Evolutionary conservation across 495 filamentous ascomycete genomes (phyloP).

Genomic region (Diplogelasinospora grovesii): DNA sequence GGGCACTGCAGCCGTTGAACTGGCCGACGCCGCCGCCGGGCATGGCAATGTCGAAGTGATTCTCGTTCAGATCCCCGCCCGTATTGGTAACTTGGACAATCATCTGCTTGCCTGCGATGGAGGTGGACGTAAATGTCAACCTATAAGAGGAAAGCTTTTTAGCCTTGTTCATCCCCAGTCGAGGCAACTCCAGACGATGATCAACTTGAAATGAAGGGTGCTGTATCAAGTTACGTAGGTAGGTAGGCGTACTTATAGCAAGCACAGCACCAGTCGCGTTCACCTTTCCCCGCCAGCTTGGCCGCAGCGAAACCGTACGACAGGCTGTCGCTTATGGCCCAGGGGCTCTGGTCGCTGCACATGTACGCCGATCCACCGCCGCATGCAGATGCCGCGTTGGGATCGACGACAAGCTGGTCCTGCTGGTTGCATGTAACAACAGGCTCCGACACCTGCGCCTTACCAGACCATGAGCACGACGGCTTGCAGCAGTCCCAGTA

Average conservation of each 20-base stretch:
- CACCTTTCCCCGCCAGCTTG: constrained; percentile 32
- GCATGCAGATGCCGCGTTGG: constrained; percentile 24
- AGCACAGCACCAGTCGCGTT: constrained; percentile 48
- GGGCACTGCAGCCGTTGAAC: constrained; percentile 46
- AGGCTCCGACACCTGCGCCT: constrained; percentile 43
- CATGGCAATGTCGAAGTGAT: constrained; percentile 54
- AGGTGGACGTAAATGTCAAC: constrained; percentile 29
- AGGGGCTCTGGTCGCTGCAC: constrained; percentile 48
- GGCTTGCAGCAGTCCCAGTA: constrained; percentile 62
- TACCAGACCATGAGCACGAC: constrained; percentile 50
- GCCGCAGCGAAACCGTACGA: constrained; percentile 56
- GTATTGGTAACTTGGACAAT: constrained; percentile 60
- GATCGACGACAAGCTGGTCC: constrained; percentile 38
- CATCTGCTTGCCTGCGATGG: constrained; percentile 49
- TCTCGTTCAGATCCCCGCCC: constrained; percentile 46
- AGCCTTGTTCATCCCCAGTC: too few species aligned
- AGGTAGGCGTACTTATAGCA: constrained; percentile 52
- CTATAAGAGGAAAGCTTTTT: too few species aligned
- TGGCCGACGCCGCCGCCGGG: constrained; percentile 53
- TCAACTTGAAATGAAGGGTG: constrained; percentile 16
- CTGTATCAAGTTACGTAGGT: too few species aligned
- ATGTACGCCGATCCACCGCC: constrained; percentile 45
- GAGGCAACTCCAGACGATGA: too few species aligned
- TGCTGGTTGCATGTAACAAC: too few species aligned
- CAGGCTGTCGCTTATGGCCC: constrained; percentile 43